These are phyloP conservation scores for Aspergillus mulundensis DNA, from an alignment of 495 filamentous ascomycete genomes.

Conservation along the genomic window DNA sequence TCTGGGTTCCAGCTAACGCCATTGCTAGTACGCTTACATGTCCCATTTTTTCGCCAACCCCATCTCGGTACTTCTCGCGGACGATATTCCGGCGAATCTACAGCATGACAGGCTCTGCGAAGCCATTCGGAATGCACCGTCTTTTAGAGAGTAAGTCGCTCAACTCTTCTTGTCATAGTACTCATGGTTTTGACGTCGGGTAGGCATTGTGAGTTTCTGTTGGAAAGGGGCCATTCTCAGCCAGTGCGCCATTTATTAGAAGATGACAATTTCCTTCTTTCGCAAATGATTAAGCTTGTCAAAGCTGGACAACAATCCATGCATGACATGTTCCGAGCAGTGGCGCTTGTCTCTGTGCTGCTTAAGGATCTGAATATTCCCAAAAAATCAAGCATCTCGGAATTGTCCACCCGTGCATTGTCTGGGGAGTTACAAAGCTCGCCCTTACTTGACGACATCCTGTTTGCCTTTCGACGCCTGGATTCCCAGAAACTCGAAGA, in stretches of 20 bases:
- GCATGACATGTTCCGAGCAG: conserved; percentile 40
- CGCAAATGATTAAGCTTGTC: conserved; percentile 30
- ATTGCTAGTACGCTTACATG: conserved; percentile 81
- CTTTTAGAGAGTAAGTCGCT: conserved; percentile 61
- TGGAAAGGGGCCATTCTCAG: conserved; percentile 37
- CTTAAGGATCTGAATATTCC: conserved; percentile 38
- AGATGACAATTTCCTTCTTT: conserved; percentile 44
- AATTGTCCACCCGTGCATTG: conserved; percentile 54
- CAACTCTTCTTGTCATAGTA: neutral
- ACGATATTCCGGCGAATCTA: conserved; percentile 27
- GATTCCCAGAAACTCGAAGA: conserved; percentile 37
- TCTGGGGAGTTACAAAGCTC: conserved; percentile 54
- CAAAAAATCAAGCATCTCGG: conserved; percentile 39
- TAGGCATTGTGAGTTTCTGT: conserved; percentile 44
- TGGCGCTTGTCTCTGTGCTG: conserved; percentile 42
- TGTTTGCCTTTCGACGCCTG: conserved; percentile 47
- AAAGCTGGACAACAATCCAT: conserved; percentile 39
- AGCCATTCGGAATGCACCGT: conserved; percentile 71
- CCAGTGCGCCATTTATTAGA: conserved; percentile 47
- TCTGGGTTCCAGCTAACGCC: neutral
- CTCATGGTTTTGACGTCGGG: neutral
- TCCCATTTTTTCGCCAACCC: conserved; percentile 92
- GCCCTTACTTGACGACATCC: conserved; percentile 48
- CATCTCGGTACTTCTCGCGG: conserved; percentile 60
- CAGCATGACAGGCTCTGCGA: conserved; percentile 59